These are phyloP conservation scores for Ballota nigra DNA, from an alignment of 257 asterid genomes.

Conservation along the genomic window DNA sequence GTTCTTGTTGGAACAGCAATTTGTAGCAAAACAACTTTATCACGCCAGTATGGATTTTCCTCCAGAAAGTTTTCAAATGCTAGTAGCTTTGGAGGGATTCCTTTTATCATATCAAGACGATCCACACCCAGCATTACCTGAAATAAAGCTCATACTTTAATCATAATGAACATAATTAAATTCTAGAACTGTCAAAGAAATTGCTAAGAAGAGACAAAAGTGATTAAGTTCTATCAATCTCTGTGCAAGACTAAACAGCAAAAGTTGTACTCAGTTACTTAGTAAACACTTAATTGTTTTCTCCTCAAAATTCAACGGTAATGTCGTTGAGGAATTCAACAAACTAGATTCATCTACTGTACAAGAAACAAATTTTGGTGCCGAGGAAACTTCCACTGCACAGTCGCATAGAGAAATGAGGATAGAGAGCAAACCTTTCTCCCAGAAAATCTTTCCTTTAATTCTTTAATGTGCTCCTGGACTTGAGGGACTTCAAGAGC, in stretches of 20 bases:
- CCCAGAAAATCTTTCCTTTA: constrained; percentile 79
- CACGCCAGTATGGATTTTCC: constrained; percentile 78
- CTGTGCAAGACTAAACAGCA: not conserved
- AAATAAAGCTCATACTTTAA: constrained; percentile 14
- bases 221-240: constrained; percentile 14
- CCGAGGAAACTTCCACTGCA: not conserved
- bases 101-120: constrained; percentile 97
- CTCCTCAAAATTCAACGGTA: not conserved
- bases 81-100: constrained; percentile 89
- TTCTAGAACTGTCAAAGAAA: constrained; percentile 4
- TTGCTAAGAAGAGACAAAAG: not conserved
- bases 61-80: constrained; percentile 95
- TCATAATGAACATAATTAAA: not conserved
- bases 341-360: constrained; percentile 5
- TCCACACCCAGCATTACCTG: constrained; percentile 97
- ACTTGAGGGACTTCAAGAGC: constrained; percentile 67
- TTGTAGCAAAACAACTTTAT: constrained; percentile 92
- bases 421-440: constrained; percentile 59
- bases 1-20: constrained; percentile 98
- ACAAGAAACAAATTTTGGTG: constrained; percentile 1
- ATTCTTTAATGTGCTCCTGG: constrained; percentile 59
- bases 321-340: not conserved
- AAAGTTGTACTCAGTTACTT: constrained; percentile 15
- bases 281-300: not conserved
- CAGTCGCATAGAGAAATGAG: not conserved